A percentile compares a stretch with the other conserved stretches of the same genome.
These are phyloP conservation scores for Penicillium occitanis DNA, from an alignment of 2,329 filamentous ascomycete genomes.

Conservation along the genomic window DNA sequence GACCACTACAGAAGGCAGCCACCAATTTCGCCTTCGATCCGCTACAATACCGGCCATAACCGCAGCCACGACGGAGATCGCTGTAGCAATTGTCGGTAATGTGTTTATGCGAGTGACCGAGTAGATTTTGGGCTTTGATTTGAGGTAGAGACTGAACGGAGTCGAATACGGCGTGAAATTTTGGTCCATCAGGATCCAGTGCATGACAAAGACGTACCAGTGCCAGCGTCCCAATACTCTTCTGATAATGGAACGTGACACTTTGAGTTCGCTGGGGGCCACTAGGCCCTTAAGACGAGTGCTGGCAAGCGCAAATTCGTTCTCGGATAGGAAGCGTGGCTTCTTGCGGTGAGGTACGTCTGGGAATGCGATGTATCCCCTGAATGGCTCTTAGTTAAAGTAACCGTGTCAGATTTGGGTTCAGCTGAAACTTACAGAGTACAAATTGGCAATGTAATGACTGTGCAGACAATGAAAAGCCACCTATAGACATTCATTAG, in stretches of 20 bases:
- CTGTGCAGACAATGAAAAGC: conserved; percentile 35
- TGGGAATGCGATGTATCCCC: conserved; percentile 30
- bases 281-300: conserved; percentile 27
- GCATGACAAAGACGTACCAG: conserved; percentile 41
- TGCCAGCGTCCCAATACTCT: conserved; percentile 44
- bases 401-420: too few species aligned
- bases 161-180: conserved; percentile 37
- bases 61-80: conserved; percentile 40
- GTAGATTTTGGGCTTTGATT: conserved; percentile 38
- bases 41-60: conserved; percentile 35
- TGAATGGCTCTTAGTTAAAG: not conserved
- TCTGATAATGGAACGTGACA: conserved; percentile 38
- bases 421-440: conserved; percentile 18
- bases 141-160: conserved; percentile 46
- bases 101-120: conserved; percentile 46
- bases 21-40: conserved; percentile 38
- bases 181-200: conserved; percentile 43
- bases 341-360: conserved; percentile 33
- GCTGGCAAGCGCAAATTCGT: conserved; percentile 25
- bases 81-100: conserved; percentile 43
- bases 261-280: conserved; percentile 32
- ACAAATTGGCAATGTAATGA: conserved; percentile 25
- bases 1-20: conserved; percentile 34
- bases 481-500: conserved; percentile 27
- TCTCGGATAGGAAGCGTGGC: conserved; percentile 20